Evolutionary conservation across 169 alveolate genomes (phyloP).

Genomic region (Pseudocohnilembus persalinus): DNA sequence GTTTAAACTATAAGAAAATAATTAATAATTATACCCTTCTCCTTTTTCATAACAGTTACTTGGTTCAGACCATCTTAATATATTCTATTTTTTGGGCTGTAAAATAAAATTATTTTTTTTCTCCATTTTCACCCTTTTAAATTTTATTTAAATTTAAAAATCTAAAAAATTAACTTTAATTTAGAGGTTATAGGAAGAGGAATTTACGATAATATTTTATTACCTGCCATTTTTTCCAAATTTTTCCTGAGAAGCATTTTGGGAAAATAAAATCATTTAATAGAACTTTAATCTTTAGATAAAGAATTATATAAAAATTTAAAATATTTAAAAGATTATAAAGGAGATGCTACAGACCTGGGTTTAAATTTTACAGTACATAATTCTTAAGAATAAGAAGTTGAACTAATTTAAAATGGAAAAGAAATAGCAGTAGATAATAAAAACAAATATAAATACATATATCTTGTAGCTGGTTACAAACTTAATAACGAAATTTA

Average conservation of each 20-base stretch:
- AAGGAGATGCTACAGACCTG: slow-evolving; percentile 63
- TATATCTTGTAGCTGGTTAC: slow-evolving; percentile 69
- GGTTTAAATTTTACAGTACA: slow-evolving; percentile 44
- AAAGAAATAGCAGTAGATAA: slow-evolving; percentile 27
- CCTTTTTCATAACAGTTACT: slow-evolving; percentile 31
- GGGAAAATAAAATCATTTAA: slow-evolving; percentile 48
- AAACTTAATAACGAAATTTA: slow-evolving; percentile 66
- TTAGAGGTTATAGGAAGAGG: slow-evolving; percentile 61
- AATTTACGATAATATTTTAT: slow-evolving; percentile 59
- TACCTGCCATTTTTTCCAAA: slow-evolving; percentile 61
- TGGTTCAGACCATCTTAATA: slow-evolving; percentile 23
- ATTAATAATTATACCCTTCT: slow-evolving; percentile 64
- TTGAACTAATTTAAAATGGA: slow-evolving; percentile 34
- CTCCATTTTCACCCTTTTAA: no score
- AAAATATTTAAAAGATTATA: slow-evolving; percentile 43
- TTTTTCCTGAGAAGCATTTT: slow-evolving; percentile 61
- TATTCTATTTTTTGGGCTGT: slow-evolving; percentile 28
- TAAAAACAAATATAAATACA: slow-evolving; percentile 64
- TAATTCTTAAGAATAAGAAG: slow-evolving; percentile 34
- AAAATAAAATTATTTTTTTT: no score
- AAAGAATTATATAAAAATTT: slow-evolving; percentile 58
- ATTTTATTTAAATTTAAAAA: slow-evolving; percentile 19
- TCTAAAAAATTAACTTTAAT: slow-evolving; percentile 29
- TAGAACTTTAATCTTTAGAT: slow-evolving; percentile 61
- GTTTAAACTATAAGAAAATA: slow-evolving; percentile 43